Percentiles rank a stretch among this genome's conserved stretches.
These are phyloP conservation scores for Rutstroemia sp. DNA, from an alignment of 2,329 filamentous ascomycete species.

Conservation along the genomic window DNA sequence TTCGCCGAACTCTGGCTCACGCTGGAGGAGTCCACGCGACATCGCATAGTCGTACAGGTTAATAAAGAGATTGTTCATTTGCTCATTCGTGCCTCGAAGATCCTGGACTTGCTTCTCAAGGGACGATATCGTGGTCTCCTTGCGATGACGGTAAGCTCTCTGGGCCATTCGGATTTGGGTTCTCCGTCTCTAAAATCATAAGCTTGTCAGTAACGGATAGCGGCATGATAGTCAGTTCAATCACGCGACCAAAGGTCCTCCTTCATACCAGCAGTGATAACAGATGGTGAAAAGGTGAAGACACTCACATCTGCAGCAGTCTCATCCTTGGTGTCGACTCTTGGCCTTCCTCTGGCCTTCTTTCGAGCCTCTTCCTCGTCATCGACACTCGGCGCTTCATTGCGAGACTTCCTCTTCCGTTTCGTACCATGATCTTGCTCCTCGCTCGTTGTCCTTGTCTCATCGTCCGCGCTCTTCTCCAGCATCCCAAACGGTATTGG, in stretches of 20 bases:
- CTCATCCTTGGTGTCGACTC: conserved; percentile 70
- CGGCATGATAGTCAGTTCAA: background rate
- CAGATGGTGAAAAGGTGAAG: background rate
- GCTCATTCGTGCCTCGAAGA: conserved; percentile 61
- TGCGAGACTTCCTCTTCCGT: conserved; percentile 32
- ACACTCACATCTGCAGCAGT: conserved; percentile 68
- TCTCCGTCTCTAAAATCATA: conserved; percentile 56
- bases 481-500: conserved; percentile 23
- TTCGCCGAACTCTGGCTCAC: conserved; percentile 48
- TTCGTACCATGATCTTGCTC: conserved; percentile 19
- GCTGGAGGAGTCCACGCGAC: conserved; percentile 48
- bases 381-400: conserved; percentile 27
- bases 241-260: background rate
- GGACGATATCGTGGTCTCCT: conserved; percentile 71
- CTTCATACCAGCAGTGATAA: background rate
- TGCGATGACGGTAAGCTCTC: conserved; percentile 75
- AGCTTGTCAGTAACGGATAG: background rate
- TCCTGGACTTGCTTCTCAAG: conserved; percentile 63
- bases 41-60: conserved; percentile 57
- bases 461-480: conserved; percentile 11
- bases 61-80: conserved; percentile 67
- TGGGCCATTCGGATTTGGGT: conserved; percentile 86
- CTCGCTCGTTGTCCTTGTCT: conserved; percentile 14
- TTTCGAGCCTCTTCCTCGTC: conserved; percentile 44
- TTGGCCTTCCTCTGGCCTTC: conserved; percentile 64